Percentiles rank a stretch among this genome's conserved stretches.
These are phyloP conservation scores for Rhipidocladum racemiflorum DNA, from an alignment of 176 grass and related monocot species.

Conservation along the genomic window DNA sequence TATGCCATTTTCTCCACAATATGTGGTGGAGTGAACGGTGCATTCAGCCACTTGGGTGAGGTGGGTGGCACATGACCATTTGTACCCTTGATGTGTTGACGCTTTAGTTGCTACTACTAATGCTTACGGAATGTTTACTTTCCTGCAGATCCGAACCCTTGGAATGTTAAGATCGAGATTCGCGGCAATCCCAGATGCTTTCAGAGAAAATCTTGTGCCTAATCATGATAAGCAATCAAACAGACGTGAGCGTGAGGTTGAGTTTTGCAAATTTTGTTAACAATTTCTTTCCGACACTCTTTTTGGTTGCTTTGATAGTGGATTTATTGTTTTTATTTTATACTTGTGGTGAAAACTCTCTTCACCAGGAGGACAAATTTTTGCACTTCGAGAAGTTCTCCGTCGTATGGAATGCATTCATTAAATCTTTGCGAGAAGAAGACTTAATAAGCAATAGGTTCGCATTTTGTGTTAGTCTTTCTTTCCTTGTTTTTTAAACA, in stretches of 20 bases:
- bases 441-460: constrained; percentile 86
- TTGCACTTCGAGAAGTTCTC: constrained; percentile 41
- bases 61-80: constrained; percentile 26
- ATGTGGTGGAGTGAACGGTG: constrained; percentile 84
- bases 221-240: background rate
- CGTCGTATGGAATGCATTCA: constrained; percentile 83
- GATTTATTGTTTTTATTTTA: background rate
- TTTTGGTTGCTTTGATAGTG: background rate
- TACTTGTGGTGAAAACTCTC: background rate
- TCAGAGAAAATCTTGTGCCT: constrained; percentile 65
- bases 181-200: constrained; percentile 62
- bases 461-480: constrained; percentile 20
- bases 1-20: constrained; percentile 98
- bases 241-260: constrained; percentile 28
- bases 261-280: constrained; percentile 2
- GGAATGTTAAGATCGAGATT: constrained; percentile 96
- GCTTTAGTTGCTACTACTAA: constrained; percentile 12
- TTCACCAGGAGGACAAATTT: constrained; percentile 46
- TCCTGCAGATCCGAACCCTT: constrained; percentile 79
- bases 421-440: constrained; percentile 72
- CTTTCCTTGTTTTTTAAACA: background rate
- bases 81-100: constrained; percentile 6
- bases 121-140: constrained; percentile 38
- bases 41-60: constrained; percentile 95
- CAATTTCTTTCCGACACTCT: background rate